Evolutionary conservation across 2,329 filamentous ascomycete genomes (phyloP), one percentile per base, ranked within the genome.

Genomic region (Aspergillus fructus): DNA sequence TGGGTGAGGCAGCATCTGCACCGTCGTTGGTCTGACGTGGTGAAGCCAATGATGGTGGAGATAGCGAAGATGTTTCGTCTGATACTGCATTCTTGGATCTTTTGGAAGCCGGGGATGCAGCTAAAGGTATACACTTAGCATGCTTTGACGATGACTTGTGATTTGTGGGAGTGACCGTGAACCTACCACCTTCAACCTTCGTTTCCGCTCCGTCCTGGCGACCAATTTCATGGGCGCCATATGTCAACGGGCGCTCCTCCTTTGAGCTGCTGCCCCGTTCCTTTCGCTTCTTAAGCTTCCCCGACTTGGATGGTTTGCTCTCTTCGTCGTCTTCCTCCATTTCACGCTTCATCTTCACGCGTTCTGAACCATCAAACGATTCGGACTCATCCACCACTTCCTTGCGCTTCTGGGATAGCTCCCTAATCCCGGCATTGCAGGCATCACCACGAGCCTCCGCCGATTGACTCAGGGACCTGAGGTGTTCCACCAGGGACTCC

Each of bases 211-310:
- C 86, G 74, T 89, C 86, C 74, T 89, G 86, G 62, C 85, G 77
- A 9, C 84, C 81, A 27, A 88, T 57, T 53, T 82, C 83, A 74
- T 88, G 86, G 13, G 86, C 85, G 46, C 86, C 86, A 62, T 86
- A 81, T 34, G 80, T 79, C 51, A 83, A 76, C 23, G 84, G 84
- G 43, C 84, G 77, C 54, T 85, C 82, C 60, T 89, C 85, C 59
- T 83, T 84, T 33, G 83, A 76, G 53, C 74, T 79, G 57, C 87
- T 62, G 1, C 64, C 85, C 7, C 84, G 79, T 23, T 88, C 89
- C 76, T 91, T 92, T 71, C 89, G 87, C 78, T 90, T 92, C 81
- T 90, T 92, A 63, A 89, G 82, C 72, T 93, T 92, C 23, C 80
- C 76, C 41, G 75, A 76, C 69, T 84, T 83, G 66, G 84, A 68